Evolutionary conservation across 345 rosid genomes (phyloP).

Genomic region (Lepidium sativum): DNA sequence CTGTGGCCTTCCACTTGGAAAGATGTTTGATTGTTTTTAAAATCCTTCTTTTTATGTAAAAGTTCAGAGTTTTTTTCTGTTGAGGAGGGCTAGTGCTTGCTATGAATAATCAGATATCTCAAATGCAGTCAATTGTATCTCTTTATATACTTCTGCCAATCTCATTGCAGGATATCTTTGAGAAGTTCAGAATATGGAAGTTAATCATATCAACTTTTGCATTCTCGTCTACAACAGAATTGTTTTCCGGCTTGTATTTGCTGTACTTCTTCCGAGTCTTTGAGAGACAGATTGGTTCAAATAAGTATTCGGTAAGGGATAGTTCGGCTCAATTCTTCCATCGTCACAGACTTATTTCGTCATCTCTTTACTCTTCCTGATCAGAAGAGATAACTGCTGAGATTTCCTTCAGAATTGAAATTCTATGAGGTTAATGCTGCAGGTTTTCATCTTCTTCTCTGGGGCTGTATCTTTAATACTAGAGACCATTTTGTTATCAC

Average conservation of each 20-base stretch:
- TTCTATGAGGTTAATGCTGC: constrained; percentile 20
- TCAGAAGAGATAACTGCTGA: not conserved
- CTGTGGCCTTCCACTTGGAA: not conserved
- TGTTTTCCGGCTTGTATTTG: constrained; percentile 78
- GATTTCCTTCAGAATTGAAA: not conserved
- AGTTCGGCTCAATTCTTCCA: not conserved
- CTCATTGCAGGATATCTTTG: constrained; percentile 57
- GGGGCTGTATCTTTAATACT: constrained; percentile 43
- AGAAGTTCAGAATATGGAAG: constrained; percentile 53
- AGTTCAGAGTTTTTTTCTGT: not conserved
- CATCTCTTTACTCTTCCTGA: not conserved
- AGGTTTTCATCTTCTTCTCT: constrained; percentile 91
- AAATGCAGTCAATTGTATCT: not conserved
- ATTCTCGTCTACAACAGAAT: constrained; percentile 74
- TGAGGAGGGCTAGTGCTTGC: not conserved
- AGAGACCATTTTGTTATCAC: constrained; percentile 52
- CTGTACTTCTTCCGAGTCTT: constrained; percentile 89
- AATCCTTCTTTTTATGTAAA: not conserved
- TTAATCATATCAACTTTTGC: constrained; percentile 50
- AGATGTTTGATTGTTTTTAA: not conserved
- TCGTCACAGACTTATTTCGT: not conserved
- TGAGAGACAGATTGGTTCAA: constrained; percentile 96
- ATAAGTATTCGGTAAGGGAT: constrained; percentile 30
- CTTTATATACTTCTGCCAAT: not conserved
- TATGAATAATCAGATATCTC: not conserved